Base-by-base conservation (phyloP, 83 land plant species). In the Picea abies region DNA sequence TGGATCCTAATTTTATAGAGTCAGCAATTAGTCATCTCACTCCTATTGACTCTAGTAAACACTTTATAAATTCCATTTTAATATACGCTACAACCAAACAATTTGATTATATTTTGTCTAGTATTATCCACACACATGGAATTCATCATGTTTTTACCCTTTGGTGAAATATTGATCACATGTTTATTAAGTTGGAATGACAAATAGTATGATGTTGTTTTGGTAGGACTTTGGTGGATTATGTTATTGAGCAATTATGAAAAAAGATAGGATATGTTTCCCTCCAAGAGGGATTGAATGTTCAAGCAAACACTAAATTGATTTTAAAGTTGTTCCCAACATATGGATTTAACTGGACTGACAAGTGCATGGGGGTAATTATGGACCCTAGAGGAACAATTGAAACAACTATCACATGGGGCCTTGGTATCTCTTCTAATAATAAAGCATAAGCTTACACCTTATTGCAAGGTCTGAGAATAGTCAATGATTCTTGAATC, bases 1-100 rank as follows among this genome's bases (percentile, higher is more conserved):
- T 96, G 79, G 99, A 96, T 83, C 97, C 99, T 71, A 97, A 94
- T 85, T 96, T 96, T 89, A 97, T 97, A 17, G 96, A 96, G 85
- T 90, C 99, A 11, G 96, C 97, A 58, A 96, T 94, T 84, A 97
- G 97, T 11, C 93, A 96, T 63, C 97, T 96, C 68, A 96, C 97
- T 23, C 99, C 97, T 77, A 96, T 96, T 76, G 99, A 96, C 83
- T 96, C 99, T 79, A 97, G 99, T 94, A 82, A 83, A 85, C 60
- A 15, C 60, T 61, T 75, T 15, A 22, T 68, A 7, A 49, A 66
- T 12, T 32, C 11, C 17, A 41, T 60, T 80, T 0, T 35, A 29
- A 32, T 26, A 66, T 69, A 20, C 72, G 12, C 52, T 49, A 1
- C 23, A 72, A 44, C 56, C 77, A 39, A 52, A n/a, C 60, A 17